Percentiles rank a stretch among this genome's conserved stretches.
These are phyloP conservation scores for Trichoderma erinaceum DNA, from an alignment of 495 filamentous ascomycete species.

Conservation along the genomic window DNA sequence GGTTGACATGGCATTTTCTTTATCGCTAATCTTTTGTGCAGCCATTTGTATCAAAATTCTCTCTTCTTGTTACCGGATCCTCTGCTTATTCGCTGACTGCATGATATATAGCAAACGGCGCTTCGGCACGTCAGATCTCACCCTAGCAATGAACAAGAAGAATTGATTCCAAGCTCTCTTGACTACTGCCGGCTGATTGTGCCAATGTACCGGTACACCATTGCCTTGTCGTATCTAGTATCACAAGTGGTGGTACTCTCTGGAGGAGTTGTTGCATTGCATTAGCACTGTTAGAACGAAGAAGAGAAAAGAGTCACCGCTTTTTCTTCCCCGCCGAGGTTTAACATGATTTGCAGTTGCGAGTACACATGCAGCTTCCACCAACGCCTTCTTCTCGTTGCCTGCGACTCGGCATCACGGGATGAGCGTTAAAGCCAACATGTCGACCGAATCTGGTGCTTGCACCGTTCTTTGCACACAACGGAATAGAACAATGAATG, in stretches of 20 bases:
- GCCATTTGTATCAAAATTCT: too few relatives aligned
- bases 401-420: neutral
- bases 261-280: neutral
- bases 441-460: neutral
- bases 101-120: too few relatives aligned
- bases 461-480: neutral
- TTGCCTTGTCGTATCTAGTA: neutral
- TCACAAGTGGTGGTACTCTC: neutral
- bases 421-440: neutral
- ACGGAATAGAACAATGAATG: neutral
- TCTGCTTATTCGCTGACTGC: too few relatives aligned
- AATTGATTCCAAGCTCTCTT: neutral
- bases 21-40: too few relatives aligned
- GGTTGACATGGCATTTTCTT: too few relatives aligned
- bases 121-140: too few relatives aligned
- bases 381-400: neutral
- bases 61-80: too few relatives aligned
- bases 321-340: neutral
- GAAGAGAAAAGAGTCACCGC: neutral
- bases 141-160: neutral
- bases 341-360: neutral
- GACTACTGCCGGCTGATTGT: neutral
- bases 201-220: neutral
- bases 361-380: neutral
- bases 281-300: neutral